These are phyloP conservation scores for Boechera stricta DNA, from an alignment of 345 rosid genomes.

Conservation along the genomic window DNA sequence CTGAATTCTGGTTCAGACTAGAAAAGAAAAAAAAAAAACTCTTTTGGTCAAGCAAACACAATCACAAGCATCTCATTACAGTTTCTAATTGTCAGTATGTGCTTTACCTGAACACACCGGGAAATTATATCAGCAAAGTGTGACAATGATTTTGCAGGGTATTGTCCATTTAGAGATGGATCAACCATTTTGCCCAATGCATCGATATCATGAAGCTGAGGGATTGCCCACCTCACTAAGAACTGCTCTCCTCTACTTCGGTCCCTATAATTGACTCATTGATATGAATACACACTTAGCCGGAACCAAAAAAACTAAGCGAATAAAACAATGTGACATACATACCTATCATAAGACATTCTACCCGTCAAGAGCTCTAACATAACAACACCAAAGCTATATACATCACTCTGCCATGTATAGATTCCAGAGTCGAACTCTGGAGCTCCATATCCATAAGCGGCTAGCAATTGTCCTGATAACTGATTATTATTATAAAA, in stretches of 20 bases:
- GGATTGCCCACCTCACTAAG: constrained; percentile 96
- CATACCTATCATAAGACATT: constrained; percentile 83
- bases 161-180: constrained; percentile 77
- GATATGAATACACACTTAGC: constrained; percentile 18
- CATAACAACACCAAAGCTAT: constrained; percentile 98
- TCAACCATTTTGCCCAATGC: constrained; percentile 97
- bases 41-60: constrained; percentile 23
- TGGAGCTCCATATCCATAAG: constrained; percentile 95
- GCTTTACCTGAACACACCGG: constrained; percentile 88
- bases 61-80: constrained; percentile 15
- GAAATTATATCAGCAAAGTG: constrained; percentile 91
- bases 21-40: constrained; percentile 20
- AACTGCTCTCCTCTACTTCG: constrained; percentile 84
- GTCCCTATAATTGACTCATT: constrained; percentile 50
- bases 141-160: constrained; percentile 88
- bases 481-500: constrained; percentile 59
- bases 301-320: neutral
- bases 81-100: constrained; percentile 10
- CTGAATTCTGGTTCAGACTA: constrained; percentile 85
- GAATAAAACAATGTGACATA: neutral
- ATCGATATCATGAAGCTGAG: constrained; percentile 93
- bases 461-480: constrained; percentile 82
- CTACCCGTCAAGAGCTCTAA: constrained; percentile 95
- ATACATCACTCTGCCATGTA: constrained; percentile 87
- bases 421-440: constrained; percentile 94